Base-by-base conservation (phyloP, 2,329 filamentous ascomycete genomes). In the Fusarium virguliforme region DNA sequence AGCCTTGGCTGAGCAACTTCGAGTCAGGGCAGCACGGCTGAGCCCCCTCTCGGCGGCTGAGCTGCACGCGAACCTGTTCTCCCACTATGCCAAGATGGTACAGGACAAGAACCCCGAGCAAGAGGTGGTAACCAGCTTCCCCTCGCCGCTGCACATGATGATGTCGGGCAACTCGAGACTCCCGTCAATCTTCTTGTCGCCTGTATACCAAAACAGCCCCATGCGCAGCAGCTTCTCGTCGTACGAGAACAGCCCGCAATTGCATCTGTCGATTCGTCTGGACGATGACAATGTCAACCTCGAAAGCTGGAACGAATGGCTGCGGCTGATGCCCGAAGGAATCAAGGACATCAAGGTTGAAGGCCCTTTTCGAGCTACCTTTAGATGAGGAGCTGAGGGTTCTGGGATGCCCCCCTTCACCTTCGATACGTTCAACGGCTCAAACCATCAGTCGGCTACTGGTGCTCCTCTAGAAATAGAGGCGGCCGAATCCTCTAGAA, bases 271-370 rank as follows among this genome's bases (percentile, higher is more conserved):
- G 9, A 82, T 89, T 60, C 82, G 84, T 28, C 77, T 89, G 43
- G 82, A 82, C 3, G 86, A 88, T 41, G 86, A 87, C 26, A 82
- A 82, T 32, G 78, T 88, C 65, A 84, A 87, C 65, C 75, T 85
- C 59, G 86, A 89, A 56, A 84, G 79, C 60, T 89, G 87, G 87
- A 81, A 84, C 60, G 87, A 89, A 73, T 89, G 87, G 87, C 77
- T 90, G 68, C 84, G 87, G 24, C 80, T 86, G 74, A 87, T 89
- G 83, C 88, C 88, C 3, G 86, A 88, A 62, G 85, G 86, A 8
- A 83, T 89, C 70, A 84, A 81, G 71, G 87, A 89, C 64, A 81
- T 89, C 61, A 86, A 85, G 76, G 83, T 89, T 46, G 87, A 89
- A 26, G 85, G 85, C 4, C 85, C 86, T 22, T 86, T 82, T 59